A percentile compares a stretch with the other conserved stretches of the same genome.
Evolutionary conservation across 371 early-diverging fungal species (phyloP).

Genomic region (Rhizopus stolonifer): DNA sequence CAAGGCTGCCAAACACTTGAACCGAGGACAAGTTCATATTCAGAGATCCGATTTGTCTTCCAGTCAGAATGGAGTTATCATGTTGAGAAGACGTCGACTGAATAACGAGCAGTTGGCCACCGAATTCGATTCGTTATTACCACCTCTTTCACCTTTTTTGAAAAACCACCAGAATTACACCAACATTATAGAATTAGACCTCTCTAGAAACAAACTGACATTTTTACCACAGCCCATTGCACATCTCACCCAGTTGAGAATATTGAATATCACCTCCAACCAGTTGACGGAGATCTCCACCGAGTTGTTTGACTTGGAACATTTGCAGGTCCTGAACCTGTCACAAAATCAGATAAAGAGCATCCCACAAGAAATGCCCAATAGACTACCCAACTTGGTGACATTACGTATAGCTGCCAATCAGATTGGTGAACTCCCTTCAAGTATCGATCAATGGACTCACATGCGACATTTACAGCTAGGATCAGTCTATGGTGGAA

Average conservation of each 20-base stretch:
- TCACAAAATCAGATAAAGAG: slow-evolving; percentile 52
- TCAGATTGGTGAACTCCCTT: slow-evolving; percentile 46
- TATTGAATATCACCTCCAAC: slow-evolving; percentile 54
- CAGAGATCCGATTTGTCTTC: slow-evolving; percentile 12
- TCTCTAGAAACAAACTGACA: slow-evolving; percentile 51
- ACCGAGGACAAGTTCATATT: slow-evolving; percentile 25
- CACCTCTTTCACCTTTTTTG: no score
- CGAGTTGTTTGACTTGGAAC: slow-evolving; percentile 40
- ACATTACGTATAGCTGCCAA: slow-evolving; percentile 56
- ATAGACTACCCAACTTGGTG: slow-evolving; percentile 41
- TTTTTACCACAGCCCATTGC: slow-evolving; percentile 34
- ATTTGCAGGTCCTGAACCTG: slow-evolving; percentile 53
- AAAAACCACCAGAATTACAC: slow-evolving; percentile 24
- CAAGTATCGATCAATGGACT: slow-evolving; percentile 36
- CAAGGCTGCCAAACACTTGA: neutral
- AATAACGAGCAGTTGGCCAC: slow-evolving; percentile 34
- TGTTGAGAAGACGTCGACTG: slow-evolving; percentile 47
- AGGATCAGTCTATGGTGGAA: slow-evolving; percentile 66
- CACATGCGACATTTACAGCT: slow-evolving; percentile 54
- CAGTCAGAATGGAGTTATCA: slow-evolving; percentile 28
- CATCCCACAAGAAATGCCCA: slow-evolving; percentile 49
- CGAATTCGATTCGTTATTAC: slow-evolving; percentile 23
- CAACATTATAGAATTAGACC: slow-evolving; percentile 56
- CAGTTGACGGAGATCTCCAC: slow-evolving; percentile 45
- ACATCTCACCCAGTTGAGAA: slow-evolving; percentile 35